Evolutionary conservation across 352 stramenopile species (phyloP).

Genomic region (Globisporangium sylvaticum): DNA sequence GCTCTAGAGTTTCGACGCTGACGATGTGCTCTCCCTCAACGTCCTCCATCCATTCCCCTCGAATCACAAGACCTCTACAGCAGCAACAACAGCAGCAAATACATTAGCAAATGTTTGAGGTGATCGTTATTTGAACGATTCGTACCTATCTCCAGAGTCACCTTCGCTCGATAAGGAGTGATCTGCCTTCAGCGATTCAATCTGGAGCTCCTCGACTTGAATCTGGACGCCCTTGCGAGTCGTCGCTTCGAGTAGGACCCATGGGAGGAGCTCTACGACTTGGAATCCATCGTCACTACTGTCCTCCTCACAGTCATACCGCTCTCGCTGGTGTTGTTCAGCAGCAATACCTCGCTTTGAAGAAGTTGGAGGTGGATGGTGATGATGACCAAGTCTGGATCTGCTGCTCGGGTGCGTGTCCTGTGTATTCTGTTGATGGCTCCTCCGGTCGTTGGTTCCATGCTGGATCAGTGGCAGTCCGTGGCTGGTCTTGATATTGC

Average conservation of each 20-base stretch:
- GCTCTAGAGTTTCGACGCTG: slow-evolving; percentile 26
- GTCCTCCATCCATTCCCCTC: slow-evolving; percentile 36
- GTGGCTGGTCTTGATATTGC: slow-evolving; percentile 12
- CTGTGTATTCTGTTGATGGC: background rate
- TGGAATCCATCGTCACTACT: slow-evolving; percentile 17
- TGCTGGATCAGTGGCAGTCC: slow-evolving; percentile 16
- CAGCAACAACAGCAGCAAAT: slow-evolving; percentile 1
- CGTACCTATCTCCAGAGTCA: slow-evolving; percentile 46
- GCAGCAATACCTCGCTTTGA: background rate
- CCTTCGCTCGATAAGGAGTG: background rate
- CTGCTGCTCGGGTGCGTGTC: background rate
- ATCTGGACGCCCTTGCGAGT: slow-evolving; percentile 60
- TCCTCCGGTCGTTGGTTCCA: background rate
- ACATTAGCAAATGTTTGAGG: background rate
- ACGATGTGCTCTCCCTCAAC: slow-evolving; percentile 34
- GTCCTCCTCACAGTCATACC: slow-evolving; percentile 11
- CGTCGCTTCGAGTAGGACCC: slow-evolving; percentile 58
- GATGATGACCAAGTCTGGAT: background rate
- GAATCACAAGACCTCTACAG: slow-evolving; percentile 50
- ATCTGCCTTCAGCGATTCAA: slow-evolving; percentile 32
- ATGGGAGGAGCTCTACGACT: slow-evolving; percentile 28
- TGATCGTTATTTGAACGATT: background rate
- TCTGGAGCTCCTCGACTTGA: slow-evolving; percentile 53
- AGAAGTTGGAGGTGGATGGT: background rate
- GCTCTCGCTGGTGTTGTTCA: background rate